Base-by-base conservation (phyloP, 371 early-diverging fungal species). In the Entomophthora muscae region DNA sequence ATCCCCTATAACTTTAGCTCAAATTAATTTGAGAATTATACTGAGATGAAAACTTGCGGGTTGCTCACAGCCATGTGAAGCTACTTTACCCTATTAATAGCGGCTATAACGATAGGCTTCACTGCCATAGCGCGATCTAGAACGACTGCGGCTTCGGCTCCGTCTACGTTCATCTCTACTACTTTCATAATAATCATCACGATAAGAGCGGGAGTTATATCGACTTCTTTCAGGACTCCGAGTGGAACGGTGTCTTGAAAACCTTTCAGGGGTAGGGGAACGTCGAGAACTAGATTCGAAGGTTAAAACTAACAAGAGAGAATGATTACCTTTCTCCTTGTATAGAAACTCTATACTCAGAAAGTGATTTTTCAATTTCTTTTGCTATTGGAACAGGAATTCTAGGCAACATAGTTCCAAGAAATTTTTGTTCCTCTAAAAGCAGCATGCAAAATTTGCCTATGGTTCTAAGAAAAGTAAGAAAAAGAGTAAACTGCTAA, bases 351-450 rank as follows among this genome's bases (percentile, higher is more conserved):
- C 26, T 57, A 13, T 22, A 57, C 21, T 61, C 64, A 29, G 78
- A 70, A 55, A 89, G 63, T 62, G 84, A 84, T 60, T 76, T 69
- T 32, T 79, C 80, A 26, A 90, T 72, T 62, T 86, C 85, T 56
- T 87, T 74, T n/a, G 84, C 85, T 64, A 90, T 83, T 13, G 87
- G 83, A 0, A 89, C 82, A 1, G 91, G 91, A 53, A 90, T 90
- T 55, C 91, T 80, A 24, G 91, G 91, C 52, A 90, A 68, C 68
- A 88, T 84, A n/a, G 88, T 88, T 1, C 85, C 86, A 61, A 76
- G 71, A 58, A 77, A 86, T 69, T 86, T 85, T 67, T 76, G 77
- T 5, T 84, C 84, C 1, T 80, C 81, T 54, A 90, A 66, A 56
- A 90, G 71, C 71, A 76, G 77, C 3, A 77, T 78, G 52, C 78